phyloP scores from a whole-genome alignment of 768 basidiomycete species.

The Albatrellus ellisii region DNA sequence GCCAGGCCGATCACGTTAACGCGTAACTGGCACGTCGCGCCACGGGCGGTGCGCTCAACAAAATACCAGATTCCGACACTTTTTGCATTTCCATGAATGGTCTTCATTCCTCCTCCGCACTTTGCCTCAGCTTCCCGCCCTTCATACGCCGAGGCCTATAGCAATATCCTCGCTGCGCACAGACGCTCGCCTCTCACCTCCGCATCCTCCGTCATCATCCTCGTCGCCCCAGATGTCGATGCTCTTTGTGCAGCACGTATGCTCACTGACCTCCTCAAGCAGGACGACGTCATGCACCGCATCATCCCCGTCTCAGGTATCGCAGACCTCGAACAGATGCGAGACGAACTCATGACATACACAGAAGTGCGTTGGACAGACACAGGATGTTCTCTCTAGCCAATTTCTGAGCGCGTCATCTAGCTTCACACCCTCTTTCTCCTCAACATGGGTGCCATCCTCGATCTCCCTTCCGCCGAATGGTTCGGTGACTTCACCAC shows the following conservation, averaged over 20 bases:
- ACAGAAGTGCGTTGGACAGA: constrained; percentile 39
- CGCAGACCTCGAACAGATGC: constrained; percentile 53
- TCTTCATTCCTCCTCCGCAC: constrained; percentile 62
- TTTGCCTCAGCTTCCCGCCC: constrained; percentile 40
- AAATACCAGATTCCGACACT: no score
- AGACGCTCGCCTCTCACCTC: constrained; percentile 63
- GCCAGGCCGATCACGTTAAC: background rate
- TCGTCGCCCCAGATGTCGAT: constrained; percentile 87
- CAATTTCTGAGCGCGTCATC: constrained; percentile 1
- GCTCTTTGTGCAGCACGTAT: constrained; percentile 85
- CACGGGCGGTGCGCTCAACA: no score
- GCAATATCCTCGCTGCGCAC: constrained; percentile 55
- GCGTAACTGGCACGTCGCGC: background rate
- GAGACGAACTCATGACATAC: constrained; percentile 50
- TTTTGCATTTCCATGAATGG: constrained; percentile 26
- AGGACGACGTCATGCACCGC: constrained; percentile 88
- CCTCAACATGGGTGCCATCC: constrained; percentile 82
- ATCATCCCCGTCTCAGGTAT: constrained; percentile 84
- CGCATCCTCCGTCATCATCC: constrained; percentile 72
- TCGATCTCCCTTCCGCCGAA: constrained; percentile 61
- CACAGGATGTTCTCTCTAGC: background rate
- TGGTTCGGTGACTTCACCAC: constrained; percentile 67
- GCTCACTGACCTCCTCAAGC: constrained; percentile 78
- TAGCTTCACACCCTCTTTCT: constrained; percentile 85
- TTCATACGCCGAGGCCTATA: constrained; percentile 66